phyloP scores from a whole-genome alignment of 2,329 filamentous ascomycete species.

The Colletotrichum eremochloae region DNA sequence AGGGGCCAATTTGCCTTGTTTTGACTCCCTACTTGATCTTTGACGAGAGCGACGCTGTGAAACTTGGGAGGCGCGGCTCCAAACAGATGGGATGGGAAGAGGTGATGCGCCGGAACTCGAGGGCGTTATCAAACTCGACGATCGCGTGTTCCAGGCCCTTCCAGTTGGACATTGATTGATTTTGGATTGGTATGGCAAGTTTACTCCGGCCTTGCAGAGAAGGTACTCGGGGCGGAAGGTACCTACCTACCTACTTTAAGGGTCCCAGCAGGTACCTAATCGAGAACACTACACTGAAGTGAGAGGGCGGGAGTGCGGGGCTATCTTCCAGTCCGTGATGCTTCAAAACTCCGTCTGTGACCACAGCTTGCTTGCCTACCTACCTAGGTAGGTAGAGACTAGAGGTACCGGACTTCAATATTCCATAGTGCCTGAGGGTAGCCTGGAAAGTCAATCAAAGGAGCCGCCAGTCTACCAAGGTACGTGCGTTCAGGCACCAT shows the following conservation, averaged over 20 bases:
- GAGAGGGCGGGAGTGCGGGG: slow-evolving; percentile 26
- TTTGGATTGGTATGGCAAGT: not conserved
- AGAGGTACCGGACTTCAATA: not conserved
- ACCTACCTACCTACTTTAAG: slow-evolving; percentile 1
- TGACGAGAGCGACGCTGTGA: slow-evolving; percentile 5
- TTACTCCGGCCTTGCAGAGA: slow-evolving; percentile 1
- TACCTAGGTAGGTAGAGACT: not conserved
- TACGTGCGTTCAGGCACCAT: slow-evolving; percentile 28
- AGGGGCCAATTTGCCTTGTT: slow-evolving; percentile 24
- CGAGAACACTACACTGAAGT: slow-evolving; percentile 15
- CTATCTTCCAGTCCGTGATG: slow-evolving; percentile 17
- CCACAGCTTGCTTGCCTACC: not conserved
- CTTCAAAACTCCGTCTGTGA: not conserved
- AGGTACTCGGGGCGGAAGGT: not conserved
- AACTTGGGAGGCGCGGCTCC: slow-evolving; percentile 1
- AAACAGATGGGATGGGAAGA: not conserved
- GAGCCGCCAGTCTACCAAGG: not conserved
- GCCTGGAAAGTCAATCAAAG: slow-evolving; percentile 24
- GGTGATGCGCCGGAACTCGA: not conserved
- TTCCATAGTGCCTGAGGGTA: not conserved
- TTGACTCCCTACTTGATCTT: slow-evolving; percentile 11
- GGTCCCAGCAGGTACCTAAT: slow-evolving; percentile 22
- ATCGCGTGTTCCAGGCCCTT: slow-evolving; percentile 33
- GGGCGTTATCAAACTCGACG: slow-evolving; percentile 7
- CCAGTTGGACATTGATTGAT: slow-evolving; percentile 10